phyloP scores from a whole-genome alignment of 345 rosid genomes.

The Combretum micranthum region DNA sequence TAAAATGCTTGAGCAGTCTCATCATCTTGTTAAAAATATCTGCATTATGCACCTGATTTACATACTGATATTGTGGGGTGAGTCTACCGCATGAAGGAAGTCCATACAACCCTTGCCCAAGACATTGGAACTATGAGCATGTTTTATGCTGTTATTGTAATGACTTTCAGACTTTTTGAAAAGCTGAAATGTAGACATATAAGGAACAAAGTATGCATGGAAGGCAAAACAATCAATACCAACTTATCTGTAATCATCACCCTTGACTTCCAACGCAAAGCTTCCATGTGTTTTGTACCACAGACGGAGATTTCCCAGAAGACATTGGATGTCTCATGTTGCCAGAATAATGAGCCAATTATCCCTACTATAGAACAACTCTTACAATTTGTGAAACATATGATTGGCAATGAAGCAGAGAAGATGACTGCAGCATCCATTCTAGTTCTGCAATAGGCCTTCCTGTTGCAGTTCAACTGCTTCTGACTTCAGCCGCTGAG shows the following conservation, averaged over 20 bases:
- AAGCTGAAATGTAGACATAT: slow-evolving; percentile 50
- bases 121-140: too few relatives aligned
- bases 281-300: slow-evolving; percentile 54
- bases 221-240: slow-evolving; percentile 35
- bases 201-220: slow-evolving; percentile 56
- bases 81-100: too few relatives aligned
- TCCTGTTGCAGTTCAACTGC: slow-evolving; percentile 42
- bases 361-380: slow-evolving; percentile 19
- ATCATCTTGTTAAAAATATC: not conserved
- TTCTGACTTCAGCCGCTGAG: slow-evolving; percentile 39
- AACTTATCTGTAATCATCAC: slow-evolving; percentile 31
- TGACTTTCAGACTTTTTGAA: slow-evolving; percentile 19
- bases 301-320: slow-evolving; percentile 38
- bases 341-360: slow-evolving; percentile 17
- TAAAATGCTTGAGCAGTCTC: slow-evolving; percentile 15
- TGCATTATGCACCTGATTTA: slow-evolving; percentile 19
- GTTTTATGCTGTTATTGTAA: not conserved
- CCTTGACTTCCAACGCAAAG: slow-evolving; percentile 49
- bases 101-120: too few relatives aligned
- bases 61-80: slow-evolving; percentile 23
- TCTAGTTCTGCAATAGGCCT: slow-evolving; percentile 52
- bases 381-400: slow-evolving; percentile 18
- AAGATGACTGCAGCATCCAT: slow-evolving; percentile 35
- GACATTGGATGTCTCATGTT: slow-evolving; percentile 34
- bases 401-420: slow-evolving; percentile 32